A percentile compares a stretch with the other conserved stretches of the same genome.
These are phyloP conservation scores for Penicillium riverlandense DNA, from an alignment of 495 filamentous ascomycete genomes.

Conservation along the genomic window DNA sequence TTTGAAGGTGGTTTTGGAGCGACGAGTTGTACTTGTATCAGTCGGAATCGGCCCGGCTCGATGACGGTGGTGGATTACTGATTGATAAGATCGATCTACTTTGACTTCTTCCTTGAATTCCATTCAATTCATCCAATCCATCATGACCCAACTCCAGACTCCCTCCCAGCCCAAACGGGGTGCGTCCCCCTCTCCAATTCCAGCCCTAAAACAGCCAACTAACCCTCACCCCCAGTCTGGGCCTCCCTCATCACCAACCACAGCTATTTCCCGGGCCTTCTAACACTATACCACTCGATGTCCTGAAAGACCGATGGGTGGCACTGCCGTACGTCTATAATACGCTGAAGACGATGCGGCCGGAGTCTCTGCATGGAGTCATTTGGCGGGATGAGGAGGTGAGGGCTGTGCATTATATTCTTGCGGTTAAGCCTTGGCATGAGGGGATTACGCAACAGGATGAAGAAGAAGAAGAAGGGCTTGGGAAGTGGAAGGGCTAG, in stretches of 20 bases:
- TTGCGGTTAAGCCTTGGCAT: constrained; percentile 75
- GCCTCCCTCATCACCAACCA: constrained; percentile 25
- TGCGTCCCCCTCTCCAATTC: too few species aligned
- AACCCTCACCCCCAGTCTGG: constrained; percentile 11
- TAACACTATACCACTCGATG: constrained; percentile 35
- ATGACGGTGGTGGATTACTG: too few species aligned
- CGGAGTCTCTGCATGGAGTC: constrained; percentile 54
- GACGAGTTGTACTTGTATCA: too few species aligned
- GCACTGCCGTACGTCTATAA: constrained; percentile 72
- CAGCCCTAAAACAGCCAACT: not conserved
- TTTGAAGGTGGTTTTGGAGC: too few species aligned
- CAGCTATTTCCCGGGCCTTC: constrained; percentile 22
- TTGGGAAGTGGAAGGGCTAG: not conserved
- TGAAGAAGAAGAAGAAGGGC: constrained; percentile 23
- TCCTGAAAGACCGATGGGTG: constrained; percentile 62
- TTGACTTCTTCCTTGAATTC: too few species aligned
- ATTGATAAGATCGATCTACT: too few species aligned
- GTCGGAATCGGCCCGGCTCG: too few species aligned
- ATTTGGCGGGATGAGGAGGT: constrained; percentile 71
- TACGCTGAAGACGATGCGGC: constrained; percentile 68
- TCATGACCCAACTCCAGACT: too few species aligned
- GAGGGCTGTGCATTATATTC: constrained; percentile 72
- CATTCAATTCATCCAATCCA: too few species aligned
- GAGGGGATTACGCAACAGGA: constrained; percentile 30
- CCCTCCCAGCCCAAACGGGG: too few species aligned